Base-by-base conservation (phyloP, 106 monocot genomes). In the Phalaenopsis aphrodite region DNA sequence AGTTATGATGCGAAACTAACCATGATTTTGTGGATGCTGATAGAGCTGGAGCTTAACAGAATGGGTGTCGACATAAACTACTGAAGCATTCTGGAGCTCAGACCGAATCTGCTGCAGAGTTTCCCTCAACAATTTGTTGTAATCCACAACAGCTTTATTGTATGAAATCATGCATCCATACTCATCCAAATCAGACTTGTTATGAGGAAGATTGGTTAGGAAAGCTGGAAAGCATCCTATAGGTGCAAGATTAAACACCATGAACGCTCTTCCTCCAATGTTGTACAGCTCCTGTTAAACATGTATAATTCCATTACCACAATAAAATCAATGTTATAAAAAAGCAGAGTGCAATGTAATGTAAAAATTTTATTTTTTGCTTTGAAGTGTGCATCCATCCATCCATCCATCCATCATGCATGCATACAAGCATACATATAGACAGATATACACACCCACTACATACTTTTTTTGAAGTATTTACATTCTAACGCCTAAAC, bases 191-290 rank as follows among this genome's bases (percentile, higher is more conserved):
- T 94, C 94, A 4, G 48, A 71, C 10, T 7, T 47, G 39, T 57
- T 68, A 48, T 87, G 90, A 37, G 91, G 84, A 42, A 88, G 79
- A 72, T 82, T 41, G 1, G 79, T 80, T 19, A 94, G 87, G 76
- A 90, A 94, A 45, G 93, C 85, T 0, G 96, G 96, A 52, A 79
- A 93, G 76, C 96, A 96, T 19, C 96, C 93, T 23, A 96, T 76
- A 0, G 96, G 96, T 24, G 88, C 89, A 11, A 96, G 91, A 82
- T 96, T 96, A 74, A 82, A 85, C 84, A 93, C 88, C 79, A 96
- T 79, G 48, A 93, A 91, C 5, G 83, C 87, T n/a, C 91, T 77
- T 38, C 88, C 95, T 43, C 93, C 95, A 5, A 90, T 81, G 8
- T 80, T 87, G 64, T 93, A 87, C 19, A 93, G 42, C 39, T 90